Conservation (phyloP, 2,329 filamentous ascomycete species). For the Fusarium neocosmosporiellum region DNA sequence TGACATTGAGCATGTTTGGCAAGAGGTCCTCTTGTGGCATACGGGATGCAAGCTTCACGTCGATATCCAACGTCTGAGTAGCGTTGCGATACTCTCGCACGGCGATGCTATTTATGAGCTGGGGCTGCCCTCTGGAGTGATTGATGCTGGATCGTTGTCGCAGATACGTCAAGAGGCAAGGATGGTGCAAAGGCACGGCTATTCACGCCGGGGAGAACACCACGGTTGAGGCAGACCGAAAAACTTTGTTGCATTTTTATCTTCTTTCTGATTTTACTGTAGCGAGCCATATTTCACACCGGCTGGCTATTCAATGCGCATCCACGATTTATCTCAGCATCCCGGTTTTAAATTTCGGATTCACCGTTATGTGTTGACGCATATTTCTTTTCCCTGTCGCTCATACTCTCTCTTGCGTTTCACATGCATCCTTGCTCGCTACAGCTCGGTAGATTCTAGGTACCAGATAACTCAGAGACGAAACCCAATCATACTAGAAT, state of each 20-base stretch:
- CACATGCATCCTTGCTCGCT: not conserved
- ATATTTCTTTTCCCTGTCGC: not conserved
- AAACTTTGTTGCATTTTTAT: not conserved
- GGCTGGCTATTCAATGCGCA: too few relatives aligned
- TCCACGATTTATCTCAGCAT: not conserved
- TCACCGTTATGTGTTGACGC: not conserved
- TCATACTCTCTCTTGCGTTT: not conserved
- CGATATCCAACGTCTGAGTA: not conserved
- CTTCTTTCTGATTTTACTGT: not conserved
- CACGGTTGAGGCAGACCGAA: not conserved
- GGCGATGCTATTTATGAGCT: not conserved
- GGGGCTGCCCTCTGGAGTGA: not conserved
- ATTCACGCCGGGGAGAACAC: not conserved
- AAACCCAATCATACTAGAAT: too few relatives aligned
- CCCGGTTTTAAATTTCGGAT: not conserved
- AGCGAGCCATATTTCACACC: not conserved
- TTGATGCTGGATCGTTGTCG: not conserved
- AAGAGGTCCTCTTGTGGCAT: not conserved
- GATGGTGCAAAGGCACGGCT: not conserved
- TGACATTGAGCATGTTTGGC: not conserved
- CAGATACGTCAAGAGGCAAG: not conserved
- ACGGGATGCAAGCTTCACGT: not conserved
- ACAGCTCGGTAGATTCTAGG: not conserved
- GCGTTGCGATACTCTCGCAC: not conserved
- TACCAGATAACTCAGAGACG: too few relatives aligned